Percentiles rank a stretch among this genome's conserved stretches.
Evolutionary conservation across 164 flowering plant genomes (phyloP).

Genomic region (Stephania japonica): DNA sequence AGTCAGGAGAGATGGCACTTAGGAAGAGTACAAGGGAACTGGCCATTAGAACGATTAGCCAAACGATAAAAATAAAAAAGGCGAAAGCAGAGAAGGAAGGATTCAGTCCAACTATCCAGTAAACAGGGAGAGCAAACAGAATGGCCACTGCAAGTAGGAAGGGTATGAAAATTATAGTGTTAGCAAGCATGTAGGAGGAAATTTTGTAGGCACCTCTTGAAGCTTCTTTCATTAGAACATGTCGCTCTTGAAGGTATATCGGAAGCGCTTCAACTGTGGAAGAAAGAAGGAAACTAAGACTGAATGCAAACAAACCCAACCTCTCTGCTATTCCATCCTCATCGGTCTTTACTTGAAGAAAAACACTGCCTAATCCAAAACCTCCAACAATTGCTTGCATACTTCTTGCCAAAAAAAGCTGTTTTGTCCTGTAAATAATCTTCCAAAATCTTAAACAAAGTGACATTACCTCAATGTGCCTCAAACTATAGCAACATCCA

Average conservation of each 20-base stretch:
- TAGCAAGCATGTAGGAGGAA: conserved; percentile 88
- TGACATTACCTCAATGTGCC: conserved; percentile 41
- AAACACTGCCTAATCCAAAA: conserved; percentile 75
- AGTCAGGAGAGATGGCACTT: conserved; percentile 80
- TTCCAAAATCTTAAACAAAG: conserved; percentile 77
- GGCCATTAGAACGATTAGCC: conserved; percentile 86
- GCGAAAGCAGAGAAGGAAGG: conserved; percentile 62
- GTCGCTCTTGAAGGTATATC: conserved; percentile 80
- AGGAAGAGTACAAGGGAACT: conserved; percentile 84
- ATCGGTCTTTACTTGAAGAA: conserved; percentile 46
- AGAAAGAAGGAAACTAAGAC: conserved; percentile 86
- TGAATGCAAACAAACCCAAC: conserved; percentile 85
- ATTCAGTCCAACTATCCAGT: conserved; percentile 89
- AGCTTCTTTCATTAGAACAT: conserved; percentile 77
- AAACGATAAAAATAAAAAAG: conserved; percentile 65
- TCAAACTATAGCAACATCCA: conserved; percentile 6
- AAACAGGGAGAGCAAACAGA: conserved; percentile 66
- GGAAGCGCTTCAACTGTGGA: conserved; percentile 95
- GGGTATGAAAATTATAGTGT: conserved; percentile 74
- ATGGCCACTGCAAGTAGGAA: conserved; percentile 67
- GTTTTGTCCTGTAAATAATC: conserved; percentile 81
- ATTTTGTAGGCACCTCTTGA: conserved; percentile 76
- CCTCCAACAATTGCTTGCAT: conserved; percentile 93
- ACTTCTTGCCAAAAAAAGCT: conserved; percentile 73
- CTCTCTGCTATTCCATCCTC: conserved; percentile 69